Evolutionary conservation across 805 yeast genomes (phyloP).

Genomic region (Crinitomyces ghanaensis): DNA sequence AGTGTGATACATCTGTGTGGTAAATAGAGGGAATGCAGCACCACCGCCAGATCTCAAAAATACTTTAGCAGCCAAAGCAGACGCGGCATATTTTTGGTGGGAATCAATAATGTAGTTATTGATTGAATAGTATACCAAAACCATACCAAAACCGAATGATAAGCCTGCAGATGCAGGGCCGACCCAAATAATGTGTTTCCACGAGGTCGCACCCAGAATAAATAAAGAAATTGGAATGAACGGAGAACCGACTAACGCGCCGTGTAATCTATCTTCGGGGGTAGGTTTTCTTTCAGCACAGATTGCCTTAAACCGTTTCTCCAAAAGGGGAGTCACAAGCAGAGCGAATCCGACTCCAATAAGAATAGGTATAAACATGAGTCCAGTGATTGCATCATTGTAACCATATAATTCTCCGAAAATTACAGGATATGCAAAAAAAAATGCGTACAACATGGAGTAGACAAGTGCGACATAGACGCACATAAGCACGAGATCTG

Average conservation of each 20-base stretch:
- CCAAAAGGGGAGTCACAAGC: slow-evolving; percentile 62
- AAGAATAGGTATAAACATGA: slow-evolving; percentile 82
- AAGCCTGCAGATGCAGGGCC: slow-evolving; percentile 49
- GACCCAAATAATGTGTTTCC: slow-evolving; percentile 34
- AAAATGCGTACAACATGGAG: slow-evolving; percentile 83
- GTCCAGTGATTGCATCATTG: slow-evolving; percentile 67
- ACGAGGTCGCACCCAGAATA: slow-evolving; percentile 52
- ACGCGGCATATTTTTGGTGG: slow-evolving; percentile 49
- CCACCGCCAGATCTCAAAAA: slow-evolving; percentile 51
- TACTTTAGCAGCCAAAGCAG: slow-evolving; percentile 53
- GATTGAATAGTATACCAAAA: slow-evolving; percentile 55
- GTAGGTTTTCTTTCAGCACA: slow-evolving; percentile 34
- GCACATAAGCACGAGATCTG: slow-evolving; percentile 75
- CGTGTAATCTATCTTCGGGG: slow-evolving; percentile 47
- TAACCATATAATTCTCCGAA: slow-evolving; percentile 59
- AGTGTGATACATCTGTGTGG: slow-evolving; percentile 41
- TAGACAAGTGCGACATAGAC: slow-evolving; percentile 80
- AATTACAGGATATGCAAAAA: slow-evolving; percentile 90
- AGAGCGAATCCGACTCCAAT: slow-evolving; percentile 76
- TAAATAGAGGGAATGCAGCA: slow-evolving; percentile 47
- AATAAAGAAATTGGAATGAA: slow-evolving; percentile 41
- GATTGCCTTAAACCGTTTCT: slow-evolving; percentile 44
- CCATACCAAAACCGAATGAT: slow-evolving; percentile 43
- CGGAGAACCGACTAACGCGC: slow-evolving; percentile 37
- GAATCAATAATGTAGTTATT: slow-evolving; percentile 69